These are phyloP conservation scores for Mycena floridula DNA, from an alignment of 768 basidiomycete genomes.

Conservation along the genomic window DNA sequence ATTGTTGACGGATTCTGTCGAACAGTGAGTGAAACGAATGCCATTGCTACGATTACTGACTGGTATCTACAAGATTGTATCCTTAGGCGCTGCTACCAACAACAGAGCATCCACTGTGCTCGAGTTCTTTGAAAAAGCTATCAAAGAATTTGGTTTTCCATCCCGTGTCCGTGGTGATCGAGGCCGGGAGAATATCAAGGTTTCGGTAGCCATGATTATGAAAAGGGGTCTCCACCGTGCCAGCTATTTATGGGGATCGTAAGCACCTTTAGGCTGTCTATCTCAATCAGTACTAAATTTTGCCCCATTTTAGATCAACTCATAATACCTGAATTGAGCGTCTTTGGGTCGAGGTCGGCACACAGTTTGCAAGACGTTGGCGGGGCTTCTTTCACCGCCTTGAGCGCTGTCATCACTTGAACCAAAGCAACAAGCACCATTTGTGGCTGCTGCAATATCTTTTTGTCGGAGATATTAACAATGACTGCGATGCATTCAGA, in stretches of 20 bases:
- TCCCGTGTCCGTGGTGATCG: slow-evolving; percentile 11
- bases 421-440: slow-evolving; percentile 3
- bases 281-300: not conserved
- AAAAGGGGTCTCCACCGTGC: slow-evolving; percentile 12
- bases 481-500: slow-evolving; percentile 9
- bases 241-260: slow-evolving; percentile 16
- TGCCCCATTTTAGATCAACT: slow-evolving; percentile 8
- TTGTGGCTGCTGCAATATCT: slow-evolving; percentile 12
- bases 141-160: not conserved
- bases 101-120: not conserved
- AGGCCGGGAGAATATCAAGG: slow-evolving; percentile 16
- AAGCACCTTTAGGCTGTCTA: not conserved
- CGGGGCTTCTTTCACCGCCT: slow-evolving; percentile 7
- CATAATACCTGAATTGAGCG: slow-evolving; percentile 11
- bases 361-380: slow-evolving; percentile 9
- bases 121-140: not conserved
- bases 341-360: slow-evolving; percentile 9
- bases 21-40: slow-evolving; percentile 11
- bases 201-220: slow-evolving; percentile 18
- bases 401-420: slow-evolving; percentile 4
- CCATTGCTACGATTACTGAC: not conserved
- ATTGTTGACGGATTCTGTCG: slow-evolving; percentile 23
- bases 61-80: not conserved
- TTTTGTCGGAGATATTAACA: slow-evolving; percentile 10
- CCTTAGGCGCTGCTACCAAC: not conserved